Evolutionary conservation across 148 eudicot species (phyloP), one percentile per base, ranked within the genome.

Genomic region (Heliamphora exappendiculata): DNA sequence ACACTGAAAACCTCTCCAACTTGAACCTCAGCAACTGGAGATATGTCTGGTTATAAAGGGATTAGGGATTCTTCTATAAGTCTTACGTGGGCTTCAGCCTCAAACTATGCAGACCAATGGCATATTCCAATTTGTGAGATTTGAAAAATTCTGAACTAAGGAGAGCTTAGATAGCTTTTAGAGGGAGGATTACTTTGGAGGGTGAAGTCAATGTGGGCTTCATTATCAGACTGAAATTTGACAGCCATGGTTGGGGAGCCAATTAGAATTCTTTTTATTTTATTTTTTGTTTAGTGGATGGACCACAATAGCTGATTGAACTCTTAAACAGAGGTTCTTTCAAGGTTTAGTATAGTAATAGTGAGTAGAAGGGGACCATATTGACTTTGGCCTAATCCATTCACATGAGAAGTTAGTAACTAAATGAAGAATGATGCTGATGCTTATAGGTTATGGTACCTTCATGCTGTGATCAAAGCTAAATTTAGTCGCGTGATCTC

Each of bases 31-130:
- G 91, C 87, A 74, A 91, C 88, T 0, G 91, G 77, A 17, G 92
- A 89, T 80, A 93, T 85, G 24, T 84, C 80, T 90, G 87, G 77
- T 91, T 91, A 82, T 91, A 93, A 55, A 88, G 89, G 96, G 92
- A 68, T 77, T 78, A 88, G 89, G 96, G 92, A 68, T 77, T 78
- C 86, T 85, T 89, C 81, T 86, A 85, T 50, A 88, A 74, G 84
- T 93, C 89, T 72, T 53, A 14, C 12, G 13, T 44, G 53, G 7
- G 26, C 14, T 24, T 20, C 31, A 14, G 24, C 28, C 42, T 68
- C 24, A 16, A 7, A 24, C 34, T 19, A 5, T 26, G 2, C 2
- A 13, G 3, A 44, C 57, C 77, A 26, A 65, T 31, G 55, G 7
- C 93, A 91, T 34, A 34, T 36, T 64, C 42, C 42, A 16, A 10